phyloP scores from a whole-genome alignment of 2,329 filamentous ascomycete species.

The Colletotrichum brevisporum region DNA sequence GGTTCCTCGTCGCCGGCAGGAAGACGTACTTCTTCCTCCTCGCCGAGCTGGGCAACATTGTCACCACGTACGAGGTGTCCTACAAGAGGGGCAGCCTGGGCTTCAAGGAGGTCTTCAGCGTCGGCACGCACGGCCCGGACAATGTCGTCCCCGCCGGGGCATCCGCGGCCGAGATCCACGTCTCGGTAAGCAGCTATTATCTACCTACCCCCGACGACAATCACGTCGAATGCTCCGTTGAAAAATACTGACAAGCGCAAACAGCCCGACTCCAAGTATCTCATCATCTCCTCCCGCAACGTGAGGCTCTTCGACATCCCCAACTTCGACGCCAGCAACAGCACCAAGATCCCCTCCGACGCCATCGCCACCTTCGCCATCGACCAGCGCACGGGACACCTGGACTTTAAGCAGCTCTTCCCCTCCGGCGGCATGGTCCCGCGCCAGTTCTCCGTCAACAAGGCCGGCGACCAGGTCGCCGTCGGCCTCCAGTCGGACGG shows the following conservation, averaged over 20 bases:
- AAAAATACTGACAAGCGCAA: background rate
- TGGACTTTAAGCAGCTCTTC: slow-evolving; percentile 69
- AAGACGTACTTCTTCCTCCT: slow-evolving; percentile 71
- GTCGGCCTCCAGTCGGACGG: slow-evolving; percentile 75
- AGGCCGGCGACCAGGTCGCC: slow-evolving; percentile 73
- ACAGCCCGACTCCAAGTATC: slow-evolving; percentile 70
- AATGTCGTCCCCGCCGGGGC: slow-evolving; percentile 56
- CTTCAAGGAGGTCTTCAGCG: slow-evolving; percentile 63
- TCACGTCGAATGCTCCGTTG: too few relatives aligned
- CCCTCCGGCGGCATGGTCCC: slow-evolving; percentile 75
- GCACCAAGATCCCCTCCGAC: slow-evolving; percentile 66
- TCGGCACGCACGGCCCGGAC: slow-evolving; percentile 62
- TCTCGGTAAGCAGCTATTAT: slow-evolving; percentile 66
- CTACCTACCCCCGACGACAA: too few relatives aligned
- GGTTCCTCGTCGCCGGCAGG: slow-evolving; percentile 56
- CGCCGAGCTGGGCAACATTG: slow-evolving; percentile 70
- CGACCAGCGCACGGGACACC: slow-evolving; percentile 63
- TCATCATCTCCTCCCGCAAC: slow-evolving; percentile 78
- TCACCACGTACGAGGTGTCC: slow-evolving; percentile 68
- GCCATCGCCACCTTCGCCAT: slow-evolving; percentile 75
- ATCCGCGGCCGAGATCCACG: slow-evolving; percentile 67
- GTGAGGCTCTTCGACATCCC: slow-evolving; percentile 67
- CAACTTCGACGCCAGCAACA: slow-evolving; percentile 55
- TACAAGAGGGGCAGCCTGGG: slow-evolving; percentile 61
- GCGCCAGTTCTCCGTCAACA: slow-evolving; percentile 77